Base-by-base conservation (phyloP, 345 rosid genomes). In the Streptanthus diversifolius region DNA sequence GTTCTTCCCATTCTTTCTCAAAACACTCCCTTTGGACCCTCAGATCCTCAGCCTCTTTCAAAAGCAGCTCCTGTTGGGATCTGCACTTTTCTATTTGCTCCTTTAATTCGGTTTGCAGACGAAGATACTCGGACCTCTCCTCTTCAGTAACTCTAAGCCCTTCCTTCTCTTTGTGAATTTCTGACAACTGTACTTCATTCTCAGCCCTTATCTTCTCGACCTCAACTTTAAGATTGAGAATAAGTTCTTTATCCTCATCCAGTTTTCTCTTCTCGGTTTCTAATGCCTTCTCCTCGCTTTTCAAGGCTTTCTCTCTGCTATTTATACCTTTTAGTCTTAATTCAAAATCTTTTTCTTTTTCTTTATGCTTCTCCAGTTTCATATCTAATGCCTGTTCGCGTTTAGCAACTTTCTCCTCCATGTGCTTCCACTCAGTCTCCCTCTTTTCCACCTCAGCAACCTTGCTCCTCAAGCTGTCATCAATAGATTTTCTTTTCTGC, bases 1-100 rank as follows among this genome's bases (percentile, higher is more conserved):
- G 85, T 39, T 85, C 90, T 51, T 87, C 97, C 99, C 99, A 91
- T 70, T 95, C 96, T 80, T 79, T 90, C 87, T 95, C 99, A 82
- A 95, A 95, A 68, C 77, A 83, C 72, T 88, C 92, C 74, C 83
- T 95, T 64, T 90, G 99, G 70, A 51, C 79, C 84, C 87, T 95
- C 73, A 95, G 81, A 76, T 91, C 97, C 52, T 88, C 97, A 72
- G 82, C 83, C 79, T 90, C 99, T 79, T 90, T 91, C 83, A 82
- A 73, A 80, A 89, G 89, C 68, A 85, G 68, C 77, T 87, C 95
- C 74, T 91, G 86, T 63, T 81, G 91, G 70, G 66, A 79, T 83
- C 97, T 83, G 74, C 89, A 85, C 68, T 87, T 88, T 24, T 90
- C 88, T 71, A 83, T 76, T 82, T 90, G 90, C 76, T 77, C 89